Evolutionary conservation across 2,329 filamentous ascomycete genomes (phyloP), one percentile per base, ranked within the genome.

Genomic region (Pseudogymnoascus sp.): DNA sequence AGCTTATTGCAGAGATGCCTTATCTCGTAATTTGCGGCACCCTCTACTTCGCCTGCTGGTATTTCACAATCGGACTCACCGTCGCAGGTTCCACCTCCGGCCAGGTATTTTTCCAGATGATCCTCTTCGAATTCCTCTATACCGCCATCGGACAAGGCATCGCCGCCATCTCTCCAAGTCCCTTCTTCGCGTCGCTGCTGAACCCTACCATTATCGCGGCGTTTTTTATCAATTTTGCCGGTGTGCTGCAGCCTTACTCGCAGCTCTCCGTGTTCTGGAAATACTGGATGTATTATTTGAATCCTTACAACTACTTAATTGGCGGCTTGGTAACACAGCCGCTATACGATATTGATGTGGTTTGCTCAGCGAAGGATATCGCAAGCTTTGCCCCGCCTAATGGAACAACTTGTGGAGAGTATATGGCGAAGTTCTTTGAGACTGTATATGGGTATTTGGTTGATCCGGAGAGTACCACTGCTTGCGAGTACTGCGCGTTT

Each of bases 211-310:
- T 85, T 10, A 73, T 86, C 61, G 77, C 79, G 0, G 83, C 87
- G 0, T 50, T 50, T 33, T 88, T 91, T 1, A 79, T 90, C 9
- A 82, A 81, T 1, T 92, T 92, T 75, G 90, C 87, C 66, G 89
- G 89, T 64, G 86, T 92, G 1, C 77, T 90, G 3, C 87, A 91
- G 0, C 87, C 88, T 0, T 89, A 86, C 64, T 64, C 68, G 0
- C 78, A 80, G 29, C 78, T 92, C 17, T 81, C 84, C 6, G 67
- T 72, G 0, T 91, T 91, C 72, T 92, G 88, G 88, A 75, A 77
- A 24, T 81, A 80, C 65, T 64, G 60, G 68, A 69, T 78, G 6
- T 85, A 85, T 73, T 84, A 76, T 59, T 67, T 84, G n/a, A 82
- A 85, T 66, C 83, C 83, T 0, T 85, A 84, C 75, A 84, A 81